These are phyloP conservation scores for Cladophialophora chaetospira DNA, from an alignment of 2,329 filamentous ascomycete species.

Conservation along the genomic window DNA sequence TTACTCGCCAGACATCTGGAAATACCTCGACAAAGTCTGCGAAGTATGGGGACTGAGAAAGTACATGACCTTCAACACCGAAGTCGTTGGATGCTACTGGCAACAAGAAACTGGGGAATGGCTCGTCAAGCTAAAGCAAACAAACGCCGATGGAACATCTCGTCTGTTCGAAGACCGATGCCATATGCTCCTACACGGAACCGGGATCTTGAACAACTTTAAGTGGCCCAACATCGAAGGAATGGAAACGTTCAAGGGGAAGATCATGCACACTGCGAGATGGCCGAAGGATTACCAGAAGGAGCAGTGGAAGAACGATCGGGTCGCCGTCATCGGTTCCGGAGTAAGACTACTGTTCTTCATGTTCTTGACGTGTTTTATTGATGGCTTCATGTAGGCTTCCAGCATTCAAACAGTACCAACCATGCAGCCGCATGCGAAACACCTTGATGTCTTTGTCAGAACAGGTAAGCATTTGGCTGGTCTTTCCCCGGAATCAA, in stretches of 20 bases:
- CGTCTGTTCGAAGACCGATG: slow-evolving; percentile 48
- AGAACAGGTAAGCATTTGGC: slow-evolving; percentile 41
- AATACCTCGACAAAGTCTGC: slow-evolving; percentile 53
- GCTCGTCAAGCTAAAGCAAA: slow-evolving; percentile 52
- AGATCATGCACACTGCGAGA: slow-evolving; percentile 42
- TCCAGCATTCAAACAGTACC: slow-evolving; percentile 51
- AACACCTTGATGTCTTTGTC: slow-evolving; percentile 52
- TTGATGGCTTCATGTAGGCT: slow-evolving; percentile 14
- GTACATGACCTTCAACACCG: slow-evolving; percentile 56
- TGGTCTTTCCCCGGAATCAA: no score
- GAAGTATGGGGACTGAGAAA: slow-evolving; percentile 53
- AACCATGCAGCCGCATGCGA: slow-evolving; percentile 49
- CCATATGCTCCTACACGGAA: slow-evolving; percentile 48
- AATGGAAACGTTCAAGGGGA: slow-evolving; percentile 50
- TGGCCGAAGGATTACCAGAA: slow-evolving; percentile 51
- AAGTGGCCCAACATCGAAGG: slow-evolving; percentile 40
- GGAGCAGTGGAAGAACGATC: slow-evolving; percentile 46
- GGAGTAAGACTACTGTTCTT: slow-evolving; percentile 39
- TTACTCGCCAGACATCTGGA: slow-evolving; percentile 50
- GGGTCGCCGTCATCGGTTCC: slow-evolving; percentile 49
- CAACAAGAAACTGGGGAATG: slow-evolving; percentile 53
- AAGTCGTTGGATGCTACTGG: slow-evolving; percentile 53
- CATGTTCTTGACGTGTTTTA: neutral
- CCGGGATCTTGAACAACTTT: slow-evolving; percentile 56
- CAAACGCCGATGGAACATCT: slow-evolving; percentile 36